Conservation (phyloP, 345 rosid species). For the Hibiscus syriacus region DNA sequence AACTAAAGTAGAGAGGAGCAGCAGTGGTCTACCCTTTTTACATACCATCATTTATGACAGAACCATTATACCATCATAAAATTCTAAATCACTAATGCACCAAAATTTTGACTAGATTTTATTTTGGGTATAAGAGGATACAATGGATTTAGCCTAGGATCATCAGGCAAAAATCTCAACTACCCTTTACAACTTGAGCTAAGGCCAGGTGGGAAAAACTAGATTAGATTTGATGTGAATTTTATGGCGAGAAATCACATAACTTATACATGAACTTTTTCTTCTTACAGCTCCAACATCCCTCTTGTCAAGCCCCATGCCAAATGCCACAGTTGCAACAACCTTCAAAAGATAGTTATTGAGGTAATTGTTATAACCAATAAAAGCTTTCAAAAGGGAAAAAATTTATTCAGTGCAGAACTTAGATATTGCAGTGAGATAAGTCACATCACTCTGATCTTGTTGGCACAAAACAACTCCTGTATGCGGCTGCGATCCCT, state of each 20-base stretch:
- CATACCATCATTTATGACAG: conserved; percentile 1
- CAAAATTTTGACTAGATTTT: background rate
- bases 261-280: conserved; percentile 9
- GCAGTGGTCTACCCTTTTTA: background rate
- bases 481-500: conserved; percentile 73
- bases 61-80: background rate
- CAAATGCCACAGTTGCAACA: conserved; percentile 99
- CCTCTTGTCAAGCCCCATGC: conserved; percentile 96
- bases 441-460: conserved; percentile 78
- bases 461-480: conserved; percentile 84
- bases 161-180: background rate
- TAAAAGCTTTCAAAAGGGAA: conserved; percentile 9
- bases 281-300: conserved; percentile 95
- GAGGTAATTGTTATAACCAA: conserved; percentile 9
- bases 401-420: background rate
- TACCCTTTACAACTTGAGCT: background rate
- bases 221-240: background rate
- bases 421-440: background rate
- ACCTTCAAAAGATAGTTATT: conserved; percentile 47
- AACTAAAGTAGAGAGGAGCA: background rate
- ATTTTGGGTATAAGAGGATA: background rate
- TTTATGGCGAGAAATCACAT: conserved; percentile 11
- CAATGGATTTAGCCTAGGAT: background rate
- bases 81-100: background rate
- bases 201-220: background rate